Percentiles rank a stretch among this genome's conserved stretches.
Conservation (phyloP, 768 basidiomycete genomes). For the Crassisporium funariophilum region DNA sequence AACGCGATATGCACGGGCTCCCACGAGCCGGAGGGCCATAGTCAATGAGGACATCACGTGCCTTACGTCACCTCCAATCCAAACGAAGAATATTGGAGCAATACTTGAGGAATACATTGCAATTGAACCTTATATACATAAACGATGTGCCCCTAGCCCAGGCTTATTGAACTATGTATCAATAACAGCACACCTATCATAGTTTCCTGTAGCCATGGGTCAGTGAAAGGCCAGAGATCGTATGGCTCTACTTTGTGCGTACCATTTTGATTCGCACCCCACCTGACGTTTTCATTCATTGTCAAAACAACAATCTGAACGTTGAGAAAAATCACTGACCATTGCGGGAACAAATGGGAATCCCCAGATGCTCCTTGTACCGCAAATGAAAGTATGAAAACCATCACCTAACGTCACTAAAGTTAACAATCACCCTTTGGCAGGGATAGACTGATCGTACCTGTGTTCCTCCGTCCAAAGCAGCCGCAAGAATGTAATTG, state of each 20-base stretch:
- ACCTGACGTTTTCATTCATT: constrained; percentile 28
- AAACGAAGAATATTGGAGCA: neutral
- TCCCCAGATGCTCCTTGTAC: constrained; percentile 54
- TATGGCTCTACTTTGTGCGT: constrained; percentile 8
- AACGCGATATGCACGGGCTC: too few species aligned
- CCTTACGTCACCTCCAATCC: neutral
- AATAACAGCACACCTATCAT: constrained; percentile 37
- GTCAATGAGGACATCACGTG: too few species aligned
- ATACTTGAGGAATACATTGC: too few species aligned
- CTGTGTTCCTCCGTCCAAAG: constrained; percentile 39
- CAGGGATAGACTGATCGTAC: constrained; percentile 26
- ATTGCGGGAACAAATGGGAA: constrained; percentile 51
- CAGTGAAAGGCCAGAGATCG: neutral
- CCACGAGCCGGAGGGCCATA: too few species aligned
- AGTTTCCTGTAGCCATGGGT: constrained; percentile 29
- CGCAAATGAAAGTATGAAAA: constrained; percentile 51
- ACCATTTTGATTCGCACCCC: constrained; percentile 58
- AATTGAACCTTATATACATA: too few species aligned
- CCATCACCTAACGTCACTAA: constrained; percentile 47
- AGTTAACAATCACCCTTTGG: neutral
- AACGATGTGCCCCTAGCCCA: too few species aligned
- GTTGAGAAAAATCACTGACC: constrained; percentile 28
- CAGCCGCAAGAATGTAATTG: constrained; percentile 43
- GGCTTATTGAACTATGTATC: neutral
- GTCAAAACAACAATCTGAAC: constrained; percentile 1